These are phyloP conservation scores for Pogostemon cablin DNA, from an alignment of 257 asterid species.

Conservation along the genomic window DNA sequence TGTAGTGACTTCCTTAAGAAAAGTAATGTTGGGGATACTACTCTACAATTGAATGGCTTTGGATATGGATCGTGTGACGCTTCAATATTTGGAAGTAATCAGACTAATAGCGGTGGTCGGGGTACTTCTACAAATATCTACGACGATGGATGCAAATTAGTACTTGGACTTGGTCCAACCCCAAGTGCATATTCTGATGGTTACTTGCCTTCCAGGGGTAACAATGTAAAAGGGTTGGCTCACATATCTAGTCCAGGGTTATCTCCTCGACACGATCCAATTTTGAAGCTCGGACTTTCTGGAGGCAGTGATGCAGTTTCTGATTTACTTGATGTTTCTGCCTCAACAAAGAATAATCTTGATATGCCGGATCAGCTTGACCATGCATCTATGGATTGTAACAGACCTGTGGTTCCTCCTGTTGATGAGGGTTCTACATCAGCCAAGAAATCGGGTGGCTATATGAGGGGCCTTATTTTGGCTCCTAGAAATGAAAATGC, in stretches of 20 bases:
- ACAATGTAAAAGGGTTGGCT: conserved; percentile 44
- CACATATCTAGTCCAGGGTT: conserved; percentile 37
- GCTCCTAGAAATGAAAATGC: conserved; percentile 58
- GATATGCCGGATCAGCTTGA: conserved; percentile 41
- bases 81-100: conserved; percentile 41
- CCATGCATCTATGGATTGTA: conserved; percentile 41
- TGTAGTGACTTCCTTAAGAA: conserved; percentile 43
- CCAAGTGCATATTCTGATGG: conserved; percentile 62
- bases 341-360: conserved; percentile 42
- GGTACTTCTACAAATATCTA: conserved; percentile 38
- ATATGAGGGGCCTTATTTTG: conserved; percentile 64
- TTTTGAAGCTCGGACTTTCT: conserved; percentile 70
- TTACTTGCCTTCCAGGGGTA: conserved; percentile 41
- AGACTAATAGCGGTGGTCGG: conserved; percentile 37
- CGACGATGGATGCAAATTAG: conserved; percentile 86
- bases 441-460: conserved; percentile 87
- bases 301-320: conserved; percentile 55
- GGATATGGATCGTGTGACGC: conserved; percentile 57
- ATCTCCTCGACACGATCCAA: conserved; percentile 53
- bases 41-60: conserved; percentile 71
- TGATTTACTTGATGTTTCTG: conserved; percentile 46
- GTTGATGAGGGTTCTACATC: conserved; percentile 89
- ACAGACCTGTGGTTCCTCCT: conserved; percentile 39
- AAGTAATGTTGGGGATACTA: conserved; percentile 57
- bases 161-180: conserved; percentile 90